phyloP scores from a whole-genome alignment of 2,329 filamentous ascomycete species.

The Didymella exigua region DNA sequence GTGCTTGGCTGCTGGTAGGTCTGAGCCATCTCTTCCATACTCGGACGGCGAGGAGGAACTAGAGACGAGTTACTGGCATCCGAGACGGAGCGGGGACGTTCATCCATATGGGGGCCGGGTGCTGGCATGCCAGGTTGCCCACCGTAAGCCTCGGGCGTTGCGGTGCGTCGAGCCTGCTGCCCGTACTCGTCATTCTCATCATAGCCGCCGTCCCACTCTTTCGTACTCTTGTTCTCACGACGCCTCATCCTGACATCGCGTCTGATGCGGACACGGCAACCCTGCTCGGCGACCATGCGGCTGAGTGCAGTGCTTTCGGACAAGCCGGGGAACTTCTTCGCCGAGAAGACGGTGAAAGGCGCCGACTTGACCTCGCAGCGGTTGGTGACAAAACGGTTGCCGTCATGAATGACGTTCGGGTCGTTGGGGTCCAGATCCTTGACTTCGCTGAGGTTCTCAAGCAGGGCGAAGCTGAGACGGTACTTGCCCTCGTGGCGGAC shows the following conservation, averaged over 20 bases:
- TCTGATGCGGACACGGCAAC: conserved; percentile 92
- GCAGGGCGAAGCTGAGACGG: conserved; percentile 87
- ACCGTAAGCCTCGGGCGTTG: conserved; percentile 57
- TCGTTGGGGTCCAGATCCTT: conserved; percentile 72
- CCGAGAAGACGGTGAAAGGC: conserved; percentile 88
- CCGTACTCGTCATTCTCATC: conserved; percentile 59
- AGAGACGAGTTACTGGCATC: conserved; percentile 57
- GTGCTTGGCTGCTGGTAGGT: conserved; percentile 44
- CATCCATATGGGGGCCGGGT: conserved; percentile 35
- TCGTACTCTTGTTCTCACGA: conserved; percentile 71
- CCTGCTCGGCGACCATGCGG: conserved; percentile 91
- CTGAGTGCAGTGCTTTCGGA: conserved; percentile 88
- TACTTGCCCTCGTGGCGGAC: conserved; percentile 95
- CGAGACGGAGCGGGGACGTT: conserved; percentile 65
- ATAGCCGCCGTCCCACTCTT: conserved; percentile 69
- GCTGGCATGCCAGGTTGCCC: conserved; percentile 43
- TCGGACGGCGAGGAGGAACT: conserved; percentile 50
- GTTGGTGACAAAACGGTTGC: conserved; percentile 71
- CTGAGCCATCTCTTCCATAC: conserved; percentile 53
- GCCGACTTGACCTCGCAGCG: conserved; percentile 87
- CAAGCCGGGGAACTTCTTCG: conserved; percentile 97
- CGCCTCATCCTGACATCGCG: conserved; percentile 92
- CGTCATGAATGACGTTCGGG: conserved; percentile 50
- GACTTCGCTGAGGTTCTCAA: conserved; percentile 87
- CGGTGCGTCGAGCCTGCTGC: conserved; percentile 55